A percentile compares a stretch with the other conserved stretches of the same genome.
These are phyloP conservation scores for Fermentozyma sake DNA, from an alignment of 1,139 yeast species.

Conservation along the genomic window DNA sequence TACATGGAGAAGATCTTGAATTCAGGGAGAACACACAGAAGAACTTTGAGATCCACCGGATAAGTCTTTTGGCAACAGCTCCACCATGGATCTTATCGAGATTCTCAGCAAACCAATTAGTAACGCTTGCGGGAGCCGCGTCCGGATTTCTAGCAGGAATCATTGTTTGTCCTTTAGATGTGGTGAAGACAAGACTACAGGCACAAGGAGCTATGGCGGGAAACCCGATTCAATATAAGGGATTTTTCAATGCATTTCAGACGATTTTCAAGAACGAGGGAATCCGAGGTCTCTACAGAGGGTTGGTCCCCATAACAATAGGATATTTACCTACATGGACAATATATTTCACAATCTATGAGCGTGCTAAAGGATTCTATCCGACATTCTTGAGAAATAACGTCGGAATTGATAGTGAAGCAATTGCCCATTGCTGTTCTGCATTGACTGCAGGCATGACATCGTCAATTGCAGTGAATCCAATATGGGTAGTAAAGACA, in stretches of 20 bases:
- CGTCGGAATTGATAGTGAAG: conserved; percentile 38
- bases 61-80: conserved; percentile 2
- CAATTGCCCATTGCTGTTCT: conserved; percentile 62
- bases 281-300: conserved; percentile 76
- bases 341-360: conserved; percentile 88
- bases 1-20: conserved; percentile 39
- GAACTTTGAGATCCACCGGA: conserved; percentile 6
- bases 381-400: conserved; percentile 26
- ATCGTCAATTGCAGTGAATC: conserved; percentile 86
- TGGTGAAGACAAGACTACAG: conserved; percentile 43
- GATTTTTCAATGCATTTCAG: conserved; percentile 42
- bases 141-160: conserved; percentile 46
- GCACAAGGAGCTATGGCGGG: conserved; percentile 32
- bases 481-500: conserved; percentile 96
- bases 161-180: conserved; percentile 46
- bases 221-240: conserved; percentile 12
- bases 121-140: conserved; percentile 42
- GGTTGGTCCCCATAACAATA: conserved; percentile 81
- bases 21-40: conserved; percentile 22
- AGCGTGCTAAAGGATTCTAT: conserved; percentile 58
- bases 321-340: conserved; percentile 99
- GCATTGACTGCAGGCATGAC: conserved; percentile 90
- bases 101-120: conserved; percentile 25
- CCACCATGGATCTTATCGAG: conserved; percentile 5
- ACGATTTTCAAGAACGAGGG: conserved; percentile 77